Conservation (phyloP, 2,329 filamentous ascomycete genomes). For the Talaromyces sp. region DNA sequence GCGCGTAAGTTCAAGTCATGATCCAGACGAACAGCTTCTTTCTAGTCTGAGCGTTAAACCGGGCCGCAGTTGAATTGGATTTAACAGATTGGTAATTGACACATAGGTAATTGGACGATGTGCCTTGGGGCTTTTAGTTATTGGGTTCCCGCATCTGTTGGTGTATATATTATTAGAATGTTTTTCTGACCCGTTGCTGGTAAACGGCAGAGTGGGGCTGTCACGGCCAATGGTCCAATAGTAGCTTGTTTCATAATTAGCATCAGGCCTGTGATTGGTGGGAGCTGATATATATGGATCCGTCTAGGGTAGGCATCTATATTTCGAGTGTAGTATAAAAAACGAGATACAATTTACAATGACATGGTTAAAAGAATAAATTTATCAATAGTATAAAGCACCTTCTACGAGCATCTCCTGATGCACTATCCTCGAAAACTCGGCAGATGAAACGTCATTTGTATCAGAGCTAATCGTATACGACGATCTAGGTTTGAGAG, state of each 20-base stretch:
- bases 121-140: background rate
- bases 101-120: background rate
- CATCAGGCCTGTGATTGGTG: background rate
- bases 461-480: background rate
- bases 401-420: background rate
- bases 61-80: background rate
- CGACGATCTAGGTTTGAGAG: background rate
- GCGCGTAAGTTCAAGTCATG: background rate
- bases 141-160: background rate
- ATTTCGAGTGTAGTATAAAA: background rate
- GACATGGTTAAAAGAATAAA: background rate
- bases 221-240: background rate
- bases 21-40: background rate
- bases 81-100: background rate
- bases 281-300: background rate
- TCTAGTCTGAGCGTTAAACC: background rate
- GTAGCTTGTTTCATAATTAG: background rate
- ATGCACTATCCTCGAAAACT: background rate
- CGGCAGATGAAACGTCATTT: background rate
- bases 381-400: background rate
- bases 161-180: background rate
- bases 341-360: background rate
- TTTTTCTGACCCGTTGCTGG: background rate
- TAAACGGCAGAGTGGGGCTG: background rate
- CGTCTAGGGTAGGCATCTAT: background rate